Evolutionary conservation across 106 monocot species (phyloP).

Genomic region (Alisma plantagoaquatica): DNA sequence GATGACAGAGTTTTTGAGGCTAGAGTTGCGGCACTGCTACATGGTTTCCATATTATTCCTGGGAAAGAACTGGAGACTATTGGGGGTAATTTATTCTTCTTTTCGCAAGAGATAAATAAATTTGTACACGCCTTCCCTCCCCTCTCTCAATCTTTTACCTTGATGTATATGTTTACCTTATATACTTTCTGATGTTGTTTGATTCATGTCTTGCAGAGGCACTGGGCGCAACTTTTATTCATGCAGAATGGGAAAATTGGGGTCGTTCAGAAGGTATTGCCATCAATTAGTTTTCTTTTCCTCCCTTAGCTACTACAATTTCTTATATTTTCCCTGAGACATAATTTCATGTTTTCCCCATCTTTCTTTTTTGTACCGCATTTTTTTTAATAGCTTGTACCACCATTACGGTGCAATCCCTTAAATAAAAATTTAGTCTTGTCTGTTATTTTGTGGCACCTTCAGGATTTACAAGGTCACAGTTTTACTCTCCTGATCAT

Average conservation of each 20-base stretch:
- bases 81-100: conserved; percentile 54
- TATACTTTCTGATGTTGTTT: neutral
- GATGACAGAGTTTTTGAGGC: conserved; percentile 61
- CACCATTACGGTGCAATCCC: too few species aligned
- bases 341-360: neutral
- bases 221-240: conserved; percentile 46
- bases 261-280: conserved; percentile 65
- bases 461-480: conserved; percentile 64
- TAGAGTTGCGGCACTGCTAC: conserved; percentile 65
- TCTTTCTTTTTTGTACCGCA: conserved; percentile 3
- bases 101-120: too few species aligned
- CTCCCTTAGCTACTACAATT: neutral
- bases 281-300: conserved; percentile 1
- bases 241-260: conserved; percentile 74
- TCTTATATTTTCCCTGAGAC: neutral
- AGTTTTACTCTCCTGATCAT: conserved; percentile 18
- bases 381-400: too few species aligned
- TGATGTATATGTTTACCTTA: neutral
- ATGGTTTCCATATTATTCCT: conserved; percentile 52
- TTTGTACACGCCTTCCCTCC: neutral
- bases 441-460: too few species aligned
- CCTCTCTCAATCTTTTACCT: conserved; percentile 4
- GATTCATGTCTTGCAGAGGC: conserved; percentile 48
- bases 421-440: too few species aligned
- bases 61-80: conserved; percentile 73